Evolutionary conservation across 768 basidiomycete species (phyloP).

Genomic region (Auriculariales sp.): DNA sequence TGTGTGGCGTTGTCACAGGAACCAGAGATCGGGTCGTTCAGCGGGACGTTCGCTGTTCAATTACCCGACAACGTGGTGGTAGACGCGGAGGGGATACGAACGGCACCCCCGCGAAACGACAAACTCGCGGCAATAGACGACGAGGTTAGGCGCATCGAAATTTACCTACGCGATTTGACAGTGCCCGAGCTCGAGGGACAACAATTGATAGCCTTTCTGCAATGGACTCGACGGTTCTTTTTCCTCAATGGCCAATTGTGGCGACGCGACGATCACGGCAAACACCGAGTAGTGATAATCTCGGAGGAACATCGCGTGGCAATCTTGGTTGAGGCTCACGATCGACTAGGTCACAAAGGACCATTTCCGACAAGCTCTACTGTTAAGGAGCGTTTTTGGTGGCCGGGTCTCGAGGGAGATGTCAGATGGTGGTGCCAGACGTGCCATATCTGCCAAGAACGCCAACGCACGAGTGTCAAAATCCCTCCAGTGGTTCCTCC

Average conservation of each 20-base stretch:
- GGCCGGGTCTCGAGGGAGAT: slow-evolving; percentile 16
- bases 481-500: slow-evolving; percentile 13
- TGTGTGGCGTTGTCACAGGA: not conserved
- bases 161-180: not conserved
- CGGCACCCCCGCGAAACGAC: not conserved
- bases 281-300: slow-evolving; percentile 10
- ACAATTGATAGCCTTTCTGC: slow-evolving; percentile 2
- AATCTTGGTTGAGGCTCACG: slow-evolving; percentile 8
- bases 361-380: slow-evolving; percentile 1
- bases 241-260: slow-evolving; percentile 7
- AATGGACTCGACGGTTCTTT: slow-evolving; percentile 1
- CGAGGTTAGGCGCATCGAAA: slow-evolving; percentile 8
- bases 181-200: slow-evolving; percentile 4
- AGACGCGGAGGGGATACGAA: not conserved
- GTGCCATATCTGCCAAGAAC: slow-evolving; percentile 20
- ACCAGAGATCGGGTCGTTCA: not conserved
- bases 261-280: slow-evolving; percentile 5
- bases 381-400: slow-evolving; percentile 15
- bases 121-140: slow-evolving; percentile 5
- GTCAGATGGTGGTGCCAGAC: slow-evolving; percentile 19
- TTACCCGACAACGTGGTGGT: not conserved
- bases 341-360: slow-evolving; percentile 11
- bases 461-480: slow-evolving; percentile 9
- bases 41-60: not conserved
- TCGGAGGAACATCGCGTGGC: not conserved